phyloP scores from a whole-genome alignment of 2,329 filamentous ascomycete genomes.

The Sphaerostilbella broomeana region DNA sequence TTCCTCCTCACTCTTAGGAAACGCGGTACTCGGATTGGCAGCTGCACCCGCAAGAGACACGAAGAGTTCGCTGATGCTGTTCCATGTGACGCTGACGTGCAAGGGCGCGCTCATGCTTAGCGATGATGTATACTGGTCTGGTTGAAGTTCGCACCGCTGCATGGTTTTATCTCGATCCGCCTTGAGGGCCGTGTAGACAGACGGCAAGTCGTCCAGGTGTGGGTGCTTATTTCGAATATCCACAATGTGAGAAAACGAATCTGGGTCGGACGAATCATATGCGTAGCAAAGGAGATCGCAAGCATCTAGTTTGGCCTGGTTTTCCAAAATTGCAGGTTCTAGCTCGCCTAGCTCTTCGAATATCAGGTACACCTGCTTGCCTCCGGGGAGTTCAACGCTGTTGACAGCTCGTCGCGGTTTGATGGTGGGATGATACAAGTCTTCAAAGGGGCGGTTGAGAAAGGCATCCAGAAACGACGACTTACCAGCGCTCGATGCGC shows the following conservation, averaged over 20 bases:
- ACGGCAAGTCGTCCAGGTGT: conserved; percentile 80
- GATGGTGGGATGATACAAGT: conserved; percentile 86
- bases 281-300: conserved; percentile 93
- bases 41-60: conserved; percentile 86
- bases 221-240: conserved; percentile 71
- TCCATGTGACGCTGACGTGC: conserved; percentile 93
- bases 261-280: conserved; percentile 94
- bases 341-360: conserved; percentile 90
- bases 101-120: conserved; percentile 86
- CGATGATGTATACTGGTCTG: conserved; percentile 80
- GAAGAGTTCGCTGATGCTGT: conserved; percentile 88
- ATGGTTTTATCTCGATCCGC: conserved; percentile 94
- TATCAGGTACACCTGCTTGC: conserved; percentile 95
- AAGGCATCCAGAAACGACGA: conserved; percentile 87
- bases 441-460: conserved; percentile 77
- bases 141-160: conserved; percentile 85
- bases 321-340: conserved; percentile 92
- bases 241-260: conserved; percentile 90
- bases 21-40: conserved; percentile 80
- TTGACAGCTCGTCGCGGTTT: conserved; percentile 92
- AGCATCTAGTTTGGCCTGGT: conserved; percentile 79
- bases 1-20: conserved; percentile 85
- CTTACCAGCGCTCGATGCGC: conserved; percentile 80
- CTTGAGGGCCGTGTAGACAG: conserved; percentile 88
- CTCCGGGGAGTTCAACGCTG: conserved; percentile 89